A percentile compares a stretch with the other conserved stretches of the same genome.
phyloP scores from a whole-genome alignment of 352 stramenopile genomes.

The Globisporangium abappressorium region DNA sequence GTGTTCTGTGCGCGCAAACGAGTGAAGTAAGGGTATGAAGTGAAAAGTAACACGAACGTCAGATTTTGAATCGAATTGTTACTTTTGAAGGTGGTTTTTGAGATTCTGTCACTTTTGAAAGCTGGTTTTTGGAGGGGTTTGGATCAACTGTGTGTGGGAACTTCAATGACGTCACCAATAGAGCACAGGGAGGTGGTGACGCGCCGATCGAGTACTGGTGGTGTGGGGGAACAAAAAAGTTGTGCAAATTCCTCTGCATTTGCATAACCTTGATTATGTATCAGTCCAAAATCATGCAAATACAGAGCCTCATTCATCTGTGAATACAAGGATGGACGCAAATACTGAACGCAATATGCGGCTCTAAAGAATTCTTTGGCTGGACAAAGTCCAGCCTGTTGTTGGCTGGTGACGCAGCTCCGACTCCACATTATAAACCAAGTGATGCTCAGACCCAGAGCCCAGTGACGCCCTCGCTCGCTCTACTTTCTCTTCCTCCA shows the following conservation, averaged over 20 bases:
- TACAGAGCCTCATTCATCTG: neutral
- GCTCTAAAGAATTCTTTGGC: neutral
- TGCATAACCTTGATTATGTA: neutral
- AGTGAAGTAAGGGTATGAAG: slow-evolving; percentile 30
- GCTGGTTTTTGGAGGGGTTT: slow-evolving; percentile 1
- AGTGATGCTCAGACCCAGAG: neutral
- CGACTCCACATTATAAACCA: neutral
- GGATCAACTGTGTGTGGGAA: slow-evolving; percentile 3
- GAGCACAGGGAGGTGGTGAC: neutral
- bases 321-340: neutral
- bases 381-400: neutral
- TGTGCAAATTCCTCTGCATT: neutral
- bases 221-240: neutral
- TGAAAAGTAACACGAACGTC: slow-evolving; percentile 13
- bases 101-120: neutral
- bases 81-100: neutral
- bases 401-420: neutral
- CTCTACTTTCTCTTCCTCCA: neutral
- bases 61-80: neutral
- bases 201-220: neutral
- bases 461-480: neutral
- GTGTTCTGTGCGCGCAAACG: neutral
- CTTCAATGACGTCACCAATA: slow-evolving; percentile 23
- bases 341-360: neutral
- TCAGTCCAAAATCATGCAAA: neutral